A percentile compares a stretch with the other conserved stretches of the same genome.
phyloP scores from a whole-genome alignment of 2,329 filamentous ascomycete genomes.

The Colletotrichum somersetense region DNA sequence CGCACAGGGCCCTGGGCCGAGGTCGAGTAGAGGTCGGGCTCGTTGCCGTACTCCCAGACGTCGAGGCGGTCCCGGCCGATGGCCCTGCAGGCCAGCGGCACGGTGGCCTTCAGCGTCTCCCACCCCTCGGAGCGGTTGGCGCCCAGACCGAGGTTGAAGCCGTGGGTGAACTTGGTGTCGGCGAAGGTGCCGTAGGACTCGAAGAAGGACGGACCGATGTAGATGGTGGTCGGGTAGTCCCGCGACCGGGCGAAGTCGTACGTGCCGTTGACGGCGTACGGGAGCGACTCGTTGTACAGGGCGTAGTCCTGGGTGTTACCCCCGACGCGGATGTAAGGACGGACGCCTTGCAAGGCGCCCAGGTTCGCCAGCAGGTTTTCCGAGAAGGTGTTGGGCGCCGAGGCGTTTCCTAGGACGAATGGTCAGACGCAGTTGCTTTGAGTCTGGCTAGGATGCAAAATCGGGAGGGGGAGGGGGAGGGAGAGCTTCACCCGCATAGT shows the following conservation, averaged over 20 bases:
- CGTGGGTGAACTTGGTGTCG: slow-evolving; percentile 68
- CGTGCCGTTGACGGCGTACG: slow-evolving; percentile 64
- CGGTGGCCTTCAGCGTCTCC: slow-evolving; percentile 65
- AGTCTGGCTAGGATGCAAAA: neutral
- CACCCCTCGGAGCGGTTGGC: slow-evolving; percentile 64
- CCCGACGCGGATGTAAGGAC: slow-evolving; percentile 72
- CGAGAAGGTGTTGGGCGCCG: slow-evolving; percentile 70
- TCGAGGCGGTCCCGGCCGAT: slow-evolving; percentile 64
- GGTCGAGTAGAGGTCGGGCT: slow-evolving; percentile 70
- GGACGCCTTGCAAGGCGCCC: slow-evolving; percentile 64
- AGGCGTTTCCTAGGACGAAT: slow-evolving; percentile 59
- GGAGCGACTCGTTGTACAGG: slow-evolving; percentile 67
- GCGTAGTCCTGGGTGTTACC: slow-evolving; percentile 78
- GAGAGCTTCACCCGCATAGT: slow-evolving; percentile 57
- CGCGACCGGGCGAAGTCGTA: slow-evolving; percentile 61
- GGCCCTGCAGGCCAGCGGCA: slow-evolving; percentile 68
- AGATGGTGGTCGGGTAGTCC: slow-evolving; percentile 72
- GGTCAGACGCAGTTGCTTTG: neutral
- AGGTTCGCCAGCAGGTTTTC: slow-evolving; percentile 71
- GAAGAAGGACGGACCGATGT: slow-evolving; percentile 72
- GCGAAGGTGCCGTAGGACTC: slow-evolving; percentile 72
- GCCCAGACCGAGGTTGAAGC: slow-evolving; percentile 70
- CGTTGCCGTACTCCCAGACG: slow-evolving; percentile 74
- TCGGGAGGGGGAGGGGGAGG: no score
- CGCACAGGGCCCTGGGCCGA: slow-evolving; percentile 64